These are phyloP conservation scores for Kodamaea neixiangensis DNA, from an alignment of 805 yeast genomes.

Conservation along the genomic window DNA sequence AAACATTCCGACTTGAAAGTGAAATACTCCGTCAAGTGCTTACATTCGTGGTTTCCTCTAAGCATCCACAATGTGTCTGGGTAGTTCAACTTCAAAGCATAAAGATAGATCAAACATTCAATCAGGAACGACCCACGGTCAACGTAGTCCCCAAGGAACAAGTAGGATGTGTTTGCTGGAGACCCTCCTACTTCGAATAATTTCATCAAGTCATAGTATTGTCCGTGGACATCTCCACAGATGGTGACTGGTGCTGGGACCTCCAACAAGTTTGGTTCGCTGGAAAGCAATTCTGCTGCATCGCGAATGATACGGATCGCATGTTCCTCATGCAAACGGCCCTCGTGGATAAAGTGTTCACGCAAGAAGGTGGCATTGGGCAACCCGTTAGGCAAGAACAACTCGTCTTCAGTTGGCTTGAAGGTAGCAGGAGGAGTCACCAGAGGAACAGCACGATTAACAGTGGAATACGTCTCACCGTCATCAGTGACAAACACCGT, in stretches of 20 bases:
- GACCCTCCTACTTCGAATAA: conserved; percentile 92
- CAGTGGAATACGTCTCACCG: conserved; percentile 57
- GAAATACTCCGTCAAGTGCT: conserved; percentile 89
- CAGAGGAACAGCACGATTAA: conserved; percentile 53
- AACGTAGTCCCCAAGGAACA: conserved; percentile 92
- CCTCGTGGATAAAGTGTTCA: conserved; percentile 77
- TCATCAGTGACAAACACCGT: conserved; percentile 54
- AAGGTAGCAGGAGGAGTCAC: conserved; percentile 69
- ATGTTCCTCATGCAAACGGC: conserved; percentile 72
- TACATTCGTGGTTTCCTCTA: conserved; percentile 94
- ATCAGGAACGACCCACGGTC: conserved; percentile 91
- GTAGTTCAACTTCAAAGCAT: conserved; percentile 74
- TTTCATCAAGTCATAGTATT: conserved; percentile 85
- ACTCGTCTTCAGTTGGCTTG: conserved; percentile 65
- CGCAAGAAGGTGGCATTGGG: conserved; percentile 75
- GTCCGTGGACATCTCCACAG: conserved; percentile 98
- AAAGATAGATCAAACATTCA: conserved; percentile 76
- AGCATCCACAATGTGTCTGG: conserved; percentile 77
- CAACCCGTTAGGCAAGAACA: conserved; percentile 61
- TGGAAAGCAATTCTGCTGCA: conserved; percentile 62
- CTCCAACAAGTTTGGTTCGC: conserved; percentile 76
- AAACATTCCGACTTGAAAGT: conserved; percentile 90
- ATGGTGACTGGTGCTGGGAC: conserved; percentile 94
- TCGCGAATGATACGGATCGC: conserved; percentile 62
- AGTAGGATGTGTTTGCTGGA: conserved; percentile 72